phyloP scores from a whole-genome alignment of 306 rosid species.

The Cucurbita argyrosperma region DNA sequence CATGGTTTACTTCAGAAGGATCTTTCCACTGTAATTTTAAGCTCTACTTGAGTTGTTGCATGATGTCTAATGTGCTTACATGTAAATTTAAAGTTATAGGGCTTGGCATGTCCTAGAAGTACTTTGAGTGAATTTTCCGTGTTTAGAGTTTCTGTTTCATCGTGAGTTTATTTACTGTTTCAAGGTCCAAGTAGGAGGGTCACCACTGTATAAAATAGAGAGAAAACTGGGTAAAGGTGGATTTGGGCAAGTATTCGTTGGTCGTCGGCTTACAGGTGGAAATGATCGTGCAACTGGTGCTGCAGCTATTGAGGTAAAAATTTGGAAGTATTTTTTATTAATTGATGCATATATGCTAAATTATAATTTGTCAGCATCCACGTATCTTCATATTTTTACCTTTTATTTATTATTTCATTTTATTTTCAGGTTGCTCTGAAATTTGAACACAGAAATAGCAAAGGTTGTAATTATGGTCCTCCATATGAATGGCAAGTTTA shows the following conservation, averaged over 20 bases:
- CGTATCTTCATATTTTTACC: background rate
- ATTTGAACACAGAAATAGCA: conserved; percentile 91
- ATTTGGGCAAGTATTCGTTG: conserved; percentile 91
- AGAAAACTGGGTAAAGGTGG: conserved; percentile 88
- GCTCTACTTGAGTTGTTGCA: background rate
- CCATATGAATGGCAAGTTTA: conserved; percentile 99
- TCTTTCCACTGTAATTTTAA: background rate
- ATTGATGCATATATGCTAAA: background rate
- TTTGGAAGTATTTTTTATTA: conserved; percentile 1
- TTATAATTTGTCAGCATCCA: background rate
- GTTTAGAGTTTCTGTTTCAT: background rate
- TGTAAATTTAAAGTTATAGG: background rate
- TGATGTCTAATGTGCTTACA: background rate
- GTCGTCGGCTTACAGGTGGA: conserved; percentile 65
- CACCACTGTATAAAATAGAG: conserved; percentile 64
- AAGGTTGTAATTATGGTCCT: conserved; percentile 90
- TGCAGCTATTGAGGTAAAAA: conserved; percentile 55
- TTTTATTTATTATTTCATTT: background rate
- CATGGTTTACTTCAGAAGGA: background rate
- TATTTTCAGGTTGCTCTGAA: conserved; percentile 79
- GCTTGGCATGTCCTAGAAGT: background rate
- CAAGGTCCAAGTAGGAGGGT: conserved; percentile 89
- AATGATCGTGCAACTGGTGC: conserved; percentile 58
- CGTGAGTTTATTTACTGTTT: background rate
- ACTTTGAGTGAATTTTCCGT: background rate